Evolutionary conservation across 306 rosid species (phyloP).

Genomic region (Fagus sylvatica): DNA sequence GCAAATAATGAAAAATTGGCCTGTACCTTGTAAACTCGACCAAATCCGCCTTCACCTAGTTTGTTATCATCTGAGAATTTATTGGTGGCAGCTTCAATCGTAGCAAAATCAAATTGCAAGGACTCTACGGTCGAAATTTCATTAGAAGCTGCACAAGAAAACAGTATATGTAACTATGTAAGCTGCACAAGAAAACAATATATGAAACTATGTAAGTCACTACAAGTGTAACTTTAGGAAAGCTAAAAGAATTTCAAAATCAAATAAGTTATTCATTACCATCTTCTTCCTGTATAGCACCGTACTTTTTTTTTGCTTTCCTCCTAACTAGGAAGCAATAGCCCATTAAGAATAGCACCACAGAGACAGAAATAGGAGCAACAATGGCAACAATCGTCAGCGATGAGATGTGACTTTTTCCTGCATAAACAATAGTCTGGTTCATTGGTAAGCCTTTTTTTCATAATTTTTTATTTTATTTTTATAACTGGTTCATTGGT

Average conservation of each 20-base stretch:
- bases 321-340: not conserved
- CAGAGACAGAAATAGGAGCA: not conserved
- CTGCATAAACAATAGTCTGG: no score
- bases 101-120: not conserved
- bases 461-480: no score
- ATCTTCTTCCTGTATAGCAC: not conserved
- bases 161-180: not conserved
- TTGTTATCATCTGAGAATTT: not conserved
- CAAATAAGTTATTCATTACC: not conserved
- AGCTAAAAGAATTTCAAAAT: not conserved
- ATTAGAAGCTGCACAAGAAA: not conserved
- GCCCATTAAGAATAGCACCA: not conserved
- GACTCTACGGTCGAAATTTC: not conserved
- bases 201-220: not conserved
- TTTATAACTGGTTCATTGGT: no score
- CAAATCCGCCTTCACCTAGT: not conserved
- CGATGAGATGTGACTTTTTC: not conserved
- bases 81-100: not conserved
- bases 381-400: not conserved
- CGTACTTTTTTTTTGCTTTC: not conserved
- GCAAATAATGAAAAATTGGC: not conserved
- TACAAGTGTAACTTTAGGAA: no score
- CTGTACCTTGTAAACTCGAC: not conserved
- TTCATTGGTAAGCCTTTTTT: no score
- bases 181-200: not conserved